phyloP scores from a whole-genome alignment of 2,329 filamentous ascomycete genomes.

The Aciculosporium take region DNA sequence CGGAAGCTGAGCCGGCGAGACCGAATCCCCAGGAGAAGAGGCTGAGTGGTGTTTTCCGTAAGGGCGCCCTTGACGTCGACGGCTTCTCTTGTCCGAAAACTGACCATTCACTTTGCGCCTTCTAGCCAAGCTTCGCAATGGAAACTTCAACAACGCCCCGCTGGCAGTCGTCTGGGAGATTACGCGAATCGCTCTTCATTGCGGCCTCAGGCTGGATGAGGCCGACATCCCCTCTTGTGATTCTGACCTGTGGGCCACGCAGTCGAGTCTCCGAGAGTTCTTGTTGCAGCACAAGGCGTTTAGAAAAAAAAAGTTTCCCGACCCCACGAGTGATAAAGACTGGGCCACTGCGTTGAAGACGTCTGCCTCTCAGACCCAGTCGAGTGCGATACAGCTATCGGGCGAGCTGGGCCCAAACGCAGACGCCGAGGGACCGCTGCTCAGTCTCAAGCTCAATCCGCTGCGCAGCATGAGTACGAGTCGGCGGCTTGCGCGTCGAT shows the following conservation, averaged over 20 bases:
- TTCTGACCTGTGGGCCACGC: constrained; percentile 26
- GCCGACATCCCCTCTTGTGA: constrained; percentile 20
- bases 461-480: constrained; percentile 33
- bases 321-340: constrained; percentile 25
- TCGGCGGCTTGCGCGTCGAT: constrained; percentile 38
- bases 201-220: constrained; percentile 24
- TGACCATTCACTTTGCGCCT: background rate
- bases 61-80: constrained; percentile 11
- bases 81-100: background rate
- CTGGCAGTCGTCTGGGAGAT: constrained; percentile 39
- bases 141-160: constrained; percentile 28
- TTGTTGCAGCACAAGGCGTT: constrained; percentile 28
- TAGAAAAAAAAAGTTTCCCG: constrained; percentile 31
- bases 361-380: constrained; percentile 19
- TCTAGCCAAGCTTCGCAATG: constrained; percentile 25
- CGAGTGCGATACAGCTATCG: constrained; percentile 28
- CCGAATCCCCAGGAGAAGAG: constrained; percentile 12
- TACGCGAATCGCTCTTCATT: constrained; percentile 31
- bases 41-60: constrained; percentile 26
- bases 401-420: constrained; percentile 26
- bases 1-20: background rate
- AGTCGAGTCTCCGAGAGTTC: constrained; percentile 26
- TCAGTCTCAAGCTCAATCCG: constrained; percentile 32
- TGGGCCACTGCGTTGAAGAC: constrained; percentile 33
- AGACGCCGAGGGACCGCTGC: constrained; percentile 24